Evolutionary conservation across 139 green algal genomes (phyloP).

Genomic region (Coelastrella sp.): DNA sequence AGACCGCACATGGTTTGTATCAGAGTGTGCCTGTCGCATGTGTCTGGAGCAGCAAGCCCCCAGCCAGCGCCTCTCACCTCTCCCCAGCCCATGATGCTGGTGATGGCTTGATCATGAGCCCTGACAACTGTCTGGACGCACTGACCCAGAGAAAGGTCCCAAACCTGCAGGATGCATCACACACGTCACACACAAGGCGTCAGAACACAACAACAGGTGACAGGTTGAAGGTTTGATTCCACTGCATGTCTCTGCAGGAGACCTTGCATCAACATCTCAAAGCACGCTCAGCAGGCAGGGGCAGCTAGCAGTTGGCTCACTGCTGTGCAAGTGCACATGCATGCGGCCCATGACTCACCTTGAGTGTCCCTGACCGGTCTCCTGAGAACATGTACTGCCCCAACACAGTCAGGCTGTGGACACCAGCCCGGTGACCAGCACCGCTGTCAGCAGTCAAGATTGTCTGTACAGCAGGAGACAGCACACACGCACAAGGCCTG

Average conservation of each 20-base stretch:
- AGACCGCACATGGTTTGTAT: too few relatives aligned
- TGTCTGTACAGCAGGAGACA: not conserved
- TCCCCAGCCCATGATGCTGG: conserved; percentile 35
- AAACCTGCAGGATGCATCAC: conserved; percentile 30
- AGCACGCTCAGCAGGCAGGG: not conserved
- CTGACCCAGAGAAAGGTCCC: conserved; percentile 28
- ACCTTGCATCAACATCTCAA: not conserved
- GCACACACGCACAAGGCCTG: not conserved
- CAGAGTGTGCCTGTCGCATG: too few relatives aligned
- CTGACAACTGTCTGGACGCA: conserved; percentile 41
- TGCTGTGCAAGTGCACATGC: not conserved
- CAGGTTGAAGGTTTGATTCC: not conserved
- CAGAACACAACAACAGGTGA: not conserved
- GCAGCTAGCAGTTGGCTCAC: not conserved
- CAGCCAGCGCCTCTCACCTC: conserved; percentile 10
- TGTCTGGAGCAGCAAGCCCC: too few relatives aligned
- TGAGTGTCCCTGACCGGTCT: conserved; percentile 39
- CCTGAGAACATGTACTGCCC: conserved; percentile 49
- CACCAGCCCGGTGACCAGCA: conserved; percentile 25
- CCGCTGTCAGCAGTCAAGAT: conserved; percentile 33
- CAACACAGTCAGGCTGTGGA: conserved; percentile 15
- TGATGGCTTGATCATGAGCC: conserved; percentile 45
- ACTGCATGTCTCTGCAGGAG: not conserved
- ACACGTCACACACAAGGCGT: not conserved
- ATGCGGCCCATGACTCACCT: not conserved